Conservation (phyloP, 1,284 basidiomycete genomes). For the Agroathelia rolfsii region DNA sequence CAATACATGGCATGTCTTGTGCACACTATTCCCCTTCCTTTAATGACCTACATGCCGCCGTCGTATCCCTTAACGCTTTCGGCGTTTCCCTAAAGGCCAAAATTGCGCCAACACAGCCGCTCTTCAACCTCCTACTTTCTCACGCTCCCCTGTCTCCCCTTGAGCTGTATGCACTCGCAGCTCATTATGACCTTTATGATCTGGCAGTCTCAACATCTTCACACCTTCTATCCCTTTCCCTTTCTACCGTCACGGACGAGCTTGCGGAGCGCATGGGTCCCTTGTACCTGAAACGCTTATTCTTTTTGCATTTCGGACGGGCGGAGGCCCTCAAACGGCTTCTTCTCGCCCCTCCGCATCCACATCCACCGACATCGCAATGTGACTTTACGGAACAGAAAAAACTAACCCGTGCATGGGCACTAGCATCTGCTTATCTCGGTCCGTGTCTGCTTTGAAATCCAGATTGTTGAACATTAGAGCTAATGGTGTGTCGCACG, state of each 20-base stretch:
- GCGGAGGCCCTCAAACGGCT: constrained; percentile 40
- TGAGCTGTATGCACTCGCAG: constrained; percentile 50
- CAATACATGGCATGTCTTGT: constrained; percentile 50
- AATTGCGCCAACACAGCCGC: constrained; percentile 29
- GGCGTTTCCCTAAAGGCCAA: constrained; percentile 34
- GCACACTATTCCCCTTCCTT: constrained; percentile 52
- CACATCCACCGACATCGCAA: constrained; percentile 44
- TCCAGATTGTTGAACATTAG: no score
- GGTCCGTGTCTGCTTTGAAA: no score
- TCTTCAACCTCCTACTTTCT: constrained; percentile 38
- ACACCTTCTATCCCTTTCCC: constrained; percentile 47
- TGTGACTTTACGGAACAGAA: constrained; percentile 57
- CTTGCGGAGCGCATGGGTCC: constrained; percentile 50
- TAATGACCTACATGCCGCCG: constrained; percentile 34
- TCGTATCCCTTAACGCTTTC: constrained; percentile 38
- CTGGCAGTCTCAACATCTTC: constrained; percentile 50
- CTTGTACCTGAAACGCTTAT: constrained; percentile 48
- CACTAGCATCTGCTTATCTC: constrained; percentile 56
- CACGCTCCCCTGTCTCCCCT: constrained; percentile 46
- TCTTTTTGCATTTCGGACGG: constrained; percentile 46
- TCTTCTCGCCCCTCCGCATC: constrained; percentile 47
- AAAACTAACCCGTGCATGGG: constrained; percentile 54
- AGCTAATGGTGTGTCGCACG: no score
- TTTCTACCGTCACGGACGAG: constrained; percentile 47
- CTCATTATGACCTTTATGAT: constrained; percentile 43